phyloP scores from a whole-genome alignment of 2,329 filamentous ascomycete species.

The Beauveria varroae region DNA sequence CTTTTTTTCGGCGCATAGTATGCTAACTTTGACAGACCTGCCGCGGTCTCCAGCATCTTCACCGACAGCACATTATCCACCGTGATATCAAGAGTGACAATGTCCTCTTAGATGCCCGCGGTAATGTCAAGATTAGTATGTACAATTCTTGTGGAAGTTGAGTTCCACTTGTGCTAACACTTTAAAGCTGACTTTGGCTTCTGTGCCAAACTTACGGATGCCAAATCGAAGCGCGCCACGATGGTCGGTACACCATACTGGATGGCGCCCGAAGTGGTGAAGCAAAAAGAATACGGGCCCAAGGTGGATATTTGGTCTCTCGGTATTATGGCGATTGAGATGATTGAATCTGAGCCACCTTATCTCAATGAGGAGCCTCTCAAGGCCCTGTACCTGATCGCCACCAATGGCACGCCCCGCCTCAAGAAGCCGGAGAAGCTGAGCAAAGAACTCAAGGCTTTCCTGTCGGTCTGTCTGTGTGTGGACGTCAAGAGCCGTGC shows the following conservation, averaged over 20 bases:
- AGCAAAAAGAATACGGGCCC: slow-evolving; percentile 96
- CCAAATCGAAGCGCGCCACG: slow-evolving; percentile 93
- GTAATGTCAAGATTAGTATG: slow-evolving; percentile 96
- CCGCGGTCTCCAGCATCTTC: slow-evolving; percentile 87
- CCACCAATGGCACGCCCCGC: slow-evolving; percentile 91
- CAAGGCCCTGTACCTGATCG: slow-evolving; percentile 94
- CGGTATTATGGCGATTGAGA: slow-evolving; percentile 99
- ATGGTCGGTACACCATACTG: slow-evolving; percentile 99
- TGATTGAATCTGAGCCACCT: slow-evolving; percentile 97
- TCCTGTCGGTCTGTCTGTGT: slow-evolving; percentile 91
- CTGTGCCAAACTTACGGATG: slow-evolving; percentile 95
- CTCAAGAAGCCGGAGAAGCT: slow-evolving; percentile 98
- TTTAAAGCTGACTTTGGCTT: slow-evolving; percentile 92
- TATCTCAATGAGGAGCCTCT: slow-evolving; percentile 97
- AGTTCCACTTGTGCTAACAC: slow-evolving; percentile 23
- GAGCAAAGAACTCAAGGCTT: slow-evolving; percentile 95
- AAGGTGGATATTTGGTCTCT: slow-evolving; percentile 99
- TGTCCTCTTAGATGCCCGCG: slow-evolving; percentile 85
- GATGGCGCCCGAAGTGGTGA: slow-evolving; percentile 99
- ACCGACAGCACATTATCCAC: slow-evolving; percentile 95
- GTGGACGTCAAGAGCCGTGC: slow-evolving; percentile 94
- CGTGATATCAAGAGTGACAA: slow-evolving; percentile 99
- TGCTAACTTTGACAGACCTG: slow-evolving; percentile 61
- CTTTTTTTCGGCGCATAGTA: background rate
- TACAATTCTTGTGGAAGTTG: slow-evolving; percentile 17